Evolutionary conservation across 2,329 filamentous ascomycete genomes (phyloP), one percentile per base, ranked within the genome.

Genomic region (Ploettnerulaceae sp.): DNA sequence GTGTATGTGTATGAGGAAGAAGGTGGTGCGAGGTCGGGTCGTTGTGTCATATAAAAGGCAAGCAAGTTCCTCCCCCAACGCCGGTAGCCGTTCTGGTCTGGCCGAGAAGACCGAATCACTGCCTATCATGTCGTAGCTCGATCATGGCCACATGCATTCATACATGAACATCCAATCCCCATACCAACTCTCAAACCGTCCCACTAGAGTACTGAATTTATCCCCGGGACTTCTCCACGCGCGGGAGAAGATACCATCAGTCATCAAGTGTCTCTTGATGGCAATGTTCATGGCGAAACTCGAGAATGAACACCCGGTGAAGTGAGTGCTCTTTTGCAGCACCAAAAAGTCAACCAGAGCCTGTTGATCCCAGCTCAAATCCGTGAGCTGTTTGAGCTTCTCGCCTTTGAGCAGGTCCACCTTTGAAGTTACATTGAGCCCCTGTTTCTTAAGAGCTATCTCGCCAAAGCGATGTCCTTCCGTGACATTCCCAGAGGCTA

Each of bases 301-400:
- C 51, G 70, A 72, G 5, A 71, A 71, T 45, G 68, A 72, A 28
- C 71, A 67, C 7, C 73, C 73, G 1, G 66, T 66, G 47, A 75
- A 68, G 14, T 68, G 59, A 8, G 65, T 67, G 15, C 69, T 68
- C 20, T 69, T 63, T 40, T 69, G 59, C 53, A 75, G 60, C 3
- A 77, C 67, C 53, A 75, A 70, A 58, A 71, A 75, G 57, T 77
- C 74, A 5, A 76, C 67, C 15, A 76, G 60, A 3, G 67, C 69
- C 47, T 70, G 68, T 60, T 76, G 73, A 57, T 75, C 72, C 67
- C 68, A 74, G 15, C 60, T 67, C 28, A 76, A 56, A 15, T 48
- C 47, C 9, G 61, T 47, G 4, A 76, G 61, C 7, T 49, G 51
- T 14, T 50, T 49, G 2, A 65, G 56, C 40, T 72, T 69, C 18